Percentiles rank a stretch among this genome's conserved stretches.
Evolutionary conservation across 208 protist genomes (phyloP).

Genomic region (Angomonas deanei): DNA sequence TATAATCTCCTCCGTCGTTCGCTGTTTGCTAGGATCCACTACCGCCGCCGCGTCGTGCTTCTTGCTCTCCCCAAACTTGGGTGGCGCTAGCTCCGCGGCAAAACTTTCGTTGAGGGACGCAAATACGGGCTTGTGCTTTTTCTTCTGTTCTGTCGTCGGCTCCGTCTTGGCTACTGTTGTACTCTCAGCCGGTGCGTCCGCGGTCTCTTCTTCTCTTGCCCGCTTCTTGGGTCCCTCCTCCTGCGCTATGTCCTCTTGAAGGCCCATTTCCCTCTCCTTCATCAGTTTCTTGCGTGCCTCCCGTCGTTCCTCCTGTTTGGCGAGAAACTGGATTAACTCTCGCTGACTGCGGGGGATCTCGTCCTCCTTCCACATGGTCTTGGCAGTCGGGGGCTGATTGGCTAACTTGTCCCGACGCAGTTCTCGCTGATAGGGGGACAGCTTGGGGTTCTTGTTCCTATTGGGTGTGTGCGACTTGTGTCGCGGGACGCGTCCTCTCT

Average conservation of each 20-base stretch:
- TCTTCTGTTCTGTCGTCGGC: slow-evolving; percentile 6
- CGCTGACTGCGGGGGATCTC: slow-evolving; percentile 61
- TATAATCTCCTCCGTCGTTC: slow-evolving; percentile 50
- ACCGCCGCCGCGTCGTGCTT: neutral
- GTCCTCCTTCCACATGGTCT: slow-evolving; percentile 20
- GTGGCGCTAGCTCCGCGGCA: neutral
- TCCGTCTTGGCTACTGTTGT: too few relatives aligned
- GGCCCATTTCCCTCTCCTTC: slow-evolving; percentile 3
- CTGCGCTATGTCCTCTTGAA: slow-evolving; percentile 2
- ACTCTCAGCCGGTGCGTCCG: too few relatives aligned
- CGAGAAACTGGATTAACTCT: neutral
- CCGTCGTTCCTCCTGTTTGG: neutral
- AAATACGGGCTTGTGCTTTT: neutral
- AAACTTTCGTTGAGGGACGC: slow-evolving; percentile 40
- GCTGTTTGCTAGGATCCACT: slow-evolving; percentile 2
- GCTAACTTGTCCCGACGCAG: slow-evolving; percentile 57
- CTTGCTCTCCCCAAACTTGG: neutral
- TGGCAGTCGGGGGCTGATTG: slow-evolving; percentile 64
- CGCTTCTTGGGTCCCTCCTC: slow-evolving; percentile 9
- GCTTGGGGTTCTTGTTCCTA: slow-evolving; percentile 83
- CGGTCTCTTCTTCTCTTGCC: slow-evolving; percentile 1
- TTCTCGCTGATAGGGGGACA: slow-evolving; percentile 83
- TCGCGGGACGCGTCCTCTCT: slow-evolving; percentile 63
- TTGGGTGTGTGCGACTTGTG: slow-evolving; percentile 64
- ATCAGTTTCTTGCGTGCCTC: neutral